phyloP scores from a whole-genome alignment of 139 green algal species.

The Astrephomene gubernaculifera region DNA sequence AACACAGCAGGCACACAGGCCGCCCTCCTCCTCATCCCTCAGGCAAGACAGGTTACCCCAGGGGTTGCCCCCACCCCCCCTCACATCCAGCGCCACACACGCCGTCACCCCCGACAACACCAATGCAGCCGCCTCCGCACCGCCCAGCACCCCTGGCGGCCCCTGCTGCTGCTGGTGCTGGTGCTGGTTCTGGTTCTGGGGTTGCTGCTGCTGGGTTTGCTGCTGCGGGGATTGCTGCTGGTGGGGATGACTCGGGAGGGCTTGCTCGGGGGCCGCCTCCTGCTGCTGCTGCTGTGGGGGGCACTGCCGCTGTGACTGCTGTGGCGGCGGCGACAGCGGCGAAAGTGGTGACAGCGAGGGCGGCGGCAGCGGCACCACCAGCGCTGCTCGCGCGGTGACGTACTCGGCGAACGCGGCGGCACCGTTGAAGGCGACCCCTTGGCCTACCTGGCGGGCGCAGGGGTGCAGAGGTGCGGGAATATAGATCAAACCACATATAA shows the following conservation, averaged over 20 bases:
- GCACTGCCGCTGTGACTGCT: no score
- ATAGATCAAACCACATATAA: no score
- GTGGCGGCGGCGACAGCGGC: no score
- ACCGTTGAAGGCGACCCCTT: slow-evolving; percentile 63
- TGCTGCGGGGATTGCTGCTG: no score
- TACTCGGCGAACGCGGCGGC: slow-evolving; percentile 66
- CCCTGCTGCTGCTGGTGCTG: no score
- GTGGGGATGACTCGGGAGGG: no score
- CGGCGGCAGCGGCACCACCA: slow-evolving; percentile 34
- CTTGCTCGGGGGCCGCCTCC: no score
- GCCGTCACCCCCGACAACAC: slow-evolving; percentile 67
- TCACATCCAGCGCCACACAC: slow-evolving; percentile 59
- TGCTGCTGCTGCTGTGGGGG: no score
- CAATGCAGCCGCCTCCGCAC: slow-evolving; percentile 56
- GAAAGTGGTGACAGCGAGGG: no score
- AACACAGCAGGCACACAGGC: not conserved
- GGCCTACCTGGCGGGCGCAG: slow-evolving; percentile 59
- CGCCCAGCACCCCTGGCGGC: slow-evolving; percentile 18
- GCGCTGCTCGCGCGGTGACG: slow-evolving; percentile 28
- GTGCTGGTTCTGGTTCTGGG: no score
- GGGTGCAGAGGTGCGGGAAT: no score
- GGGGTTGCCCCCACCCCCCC: not conserved
- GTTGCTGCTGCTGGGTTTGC: no score
- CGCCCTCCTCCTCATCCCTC: not conserved
- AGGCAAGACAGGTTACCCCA: not conserved